Evolutionary conservation across 345 rosid species (phyloP), one percentile per base, ranked within the genome.

Genomic region (Aquilaria malaccensis): DNA sequence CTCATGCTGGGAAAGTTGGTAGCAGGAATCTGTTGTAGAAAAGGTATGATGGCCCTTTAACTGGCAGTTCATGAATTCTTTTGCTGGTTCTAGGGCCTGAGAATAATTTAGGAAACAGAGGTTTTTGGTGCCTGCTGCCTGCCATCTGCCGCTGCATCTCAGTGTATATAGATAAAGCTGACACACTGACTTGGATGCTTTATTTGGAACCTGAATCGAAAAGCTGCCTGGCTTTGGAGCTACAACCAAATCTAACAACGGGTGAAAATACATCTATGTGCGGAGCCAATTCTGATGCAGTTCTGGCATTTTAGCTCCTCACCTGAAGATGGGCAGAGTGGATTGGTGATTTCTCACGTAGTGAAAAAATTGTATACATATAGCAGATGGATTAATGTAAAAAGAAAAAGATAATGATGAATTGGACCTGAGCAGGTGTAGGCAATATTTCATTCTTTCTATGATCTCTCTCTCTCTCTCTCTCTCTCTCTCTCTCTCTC

Each of bases 381-480:
- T 55, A 65, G 67, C 22, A 14, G 13, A 66, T 60, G 74, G 61
- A 66, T 51, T 66, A 32, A 22, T 70, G 79, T 72, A 64, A 73
- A 74, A 70, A 50, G 46, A 22, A 37, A 48, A 56, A 32, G 32
- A 45, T 50, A 58, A 51, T 62, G 51, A 45, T 13, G n/a, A 60
- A 30, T 4, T 29, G 33, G 33, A 55, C 51, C 57, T 61, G 62
- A 50, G 70, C 60, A 75, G 60, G 48, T 73, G 56, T 69, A 71
- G 78, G 67, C 59, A 70, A 69, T 62, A 67, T 58, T 69, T 77
- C 51, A 72, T 77, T 79, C 72, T 72, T 74, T 79, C 47, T 64
- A 22, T 22, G 22, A 60, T 52, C 15, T 67, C 53, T 65, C 52
- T 59, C 52, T 68, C 47, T 55, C 53, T 29, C 43, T 33, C 15